phyloP scores from a whole-genome alignment of 2,329 filamentous ascomycete genomes.

The Sphaerulina vaccinii region DNA sequence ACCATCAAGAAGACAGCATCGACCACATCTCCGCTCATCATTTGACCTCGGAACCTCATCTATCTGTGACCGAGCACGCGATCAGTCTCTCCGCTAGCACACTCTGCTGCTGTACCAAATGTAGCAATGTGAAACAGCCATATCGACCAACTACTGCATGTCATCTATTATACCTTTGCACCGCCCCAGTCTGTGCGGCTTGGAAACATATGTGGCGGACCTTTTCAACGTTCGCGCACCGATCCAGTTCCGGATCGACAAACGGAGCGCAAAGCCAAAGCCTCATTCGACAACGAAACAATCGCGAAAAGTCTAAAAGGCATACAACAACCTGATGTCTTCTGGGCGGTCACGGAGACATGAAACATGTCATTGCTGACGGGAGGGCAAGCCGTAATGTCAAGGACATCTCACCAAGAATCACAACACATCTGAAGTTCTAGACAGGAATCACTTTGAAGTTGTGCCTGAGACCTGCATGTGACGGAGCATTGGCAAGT shows the following conservation, averaged over 20 bases:
- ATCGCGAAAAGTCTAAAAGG: conserved; percentile 1
- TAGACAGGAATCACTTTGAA: too few species aligned
- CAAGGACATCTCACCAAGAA: too few species aligned
- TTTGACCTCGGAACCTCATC: neutral
- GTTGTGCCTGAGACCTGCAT: neutral
- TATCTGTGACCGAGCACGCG: neutral
- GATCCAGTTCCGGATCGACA: conserved; percentile 19
- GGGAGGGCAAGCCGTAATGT: too few species aligned
- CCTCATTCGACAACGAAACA: conserved; percentile 11
- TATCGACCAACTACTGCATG: neutral
- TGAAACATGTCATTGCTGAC: neutral
- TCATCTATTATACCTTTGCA: conserved; percentile 4
- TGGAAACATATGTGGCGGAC: neutral
- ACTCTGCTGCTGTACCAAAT: neutral
- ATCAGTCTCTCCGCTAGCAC: neutral
- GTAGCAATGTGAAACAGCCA: conserved; percentile 13
- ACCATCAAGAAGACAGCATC: too few species aligned
- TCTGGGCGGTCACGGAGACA: neutral
- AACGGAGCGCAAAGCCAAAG: neutral
- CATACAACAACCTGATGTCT: neutral
- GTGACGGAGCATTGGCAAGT: neutral
- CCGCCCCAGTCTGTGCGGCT: neutral
- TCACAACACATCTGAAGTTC: too few species aligned
- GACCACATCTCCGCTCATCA: too few species aligned
- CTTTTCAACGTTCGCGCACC: conserved; percentile 8